Evolutionary conservation across 192 early-diverging fungal species (phyloP), one percentile per base, ranked within the genome.

Genomic region (Coemansia sp.): DNA sequence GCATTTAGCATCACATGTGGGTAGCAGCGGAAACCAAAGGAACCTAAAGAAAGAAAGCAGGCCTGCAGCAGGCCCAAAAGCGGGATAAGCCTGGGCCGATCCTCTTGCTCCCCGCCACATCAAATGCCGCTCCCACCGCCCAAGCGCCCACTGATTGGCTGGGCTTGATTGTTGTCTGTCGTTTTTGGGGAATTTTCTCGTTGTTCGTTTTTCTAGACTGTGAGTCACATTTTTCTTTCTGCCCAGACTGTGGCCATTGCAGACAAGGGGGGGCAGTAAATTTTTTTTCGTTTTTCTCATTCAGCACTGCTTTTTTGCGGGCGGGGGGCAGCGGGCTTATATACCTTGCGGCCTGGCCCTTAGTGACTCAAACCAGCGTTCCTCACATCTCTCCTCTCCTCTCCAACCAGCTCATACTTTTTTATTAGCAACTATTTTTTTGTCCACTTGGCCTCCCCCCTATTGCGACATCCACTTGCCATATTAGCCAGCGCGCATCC

Each of bases 301-400:
- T 47, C n/a, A 19, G 46, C 46, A 19, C 50, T 55, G 26, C 52
- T 55, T 55, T 37, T 46, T 33, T 37, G 57, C 16, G 26, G 16
- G 66, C 38, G 42, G 55, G 26, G 40, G 43, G 40, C n/a, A 30
- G 28, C 28, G 39, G 38, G 46, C 62, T 69, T 69, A 75, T 65
- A 66, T 64, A 55, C 62, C 30, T 39, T 46, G 39, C 61, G 16
- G 69, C 63, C 42, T 33, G 44, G 17, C 42, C 17, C 16, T 68
- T 69, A 62, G 68, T 69, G 68, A 69, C 59, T 69, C 68, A 69
- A 69, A 55, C 37, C 35, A 38, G 3, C 39, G 28, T n/a, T 69
- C 37, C n/a, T 49, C 32, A 32, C 32, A 28, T 62, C 49, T 69
- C 21, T 62, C 46, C 38, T 69, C 38, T 62, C 28, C 68, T 42